Conservation (phyloP, 2,329 filamentous ascomycete genomes). For the Venturia asperata region DNA sequence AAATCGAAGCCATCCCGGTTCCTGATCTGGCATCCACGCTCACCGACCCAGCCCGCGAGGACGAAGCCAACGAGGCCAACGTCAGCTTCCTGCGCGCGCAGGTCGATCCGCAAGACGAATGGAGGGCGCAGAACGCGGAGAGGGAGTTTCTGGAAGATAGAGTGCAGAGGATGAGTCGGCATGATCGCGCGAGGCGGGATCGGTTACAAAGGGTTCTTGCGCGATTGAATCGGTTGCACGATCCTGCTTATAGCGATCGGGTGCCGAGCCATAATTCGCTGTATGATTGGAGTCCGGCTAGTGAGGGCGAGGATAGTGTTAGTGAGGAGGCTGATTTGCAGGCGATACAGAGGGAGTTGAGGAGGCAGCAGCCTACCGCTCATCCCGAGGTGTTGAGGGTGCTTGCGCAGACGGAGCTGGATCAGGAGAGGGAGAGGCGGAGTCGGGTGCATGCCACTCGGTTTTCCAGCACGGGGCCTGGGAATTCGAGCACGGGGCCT, state of each 20-base stretch:
- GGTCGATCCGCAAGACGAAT: slow-evolving; percentile 32
- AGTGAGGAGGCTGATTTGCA: slow-evolving; percentile 29
- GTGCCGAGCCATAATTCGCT: slow-evolving; percentile 47
- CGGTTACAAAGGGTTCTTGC: slow-evolving; percentile 41
- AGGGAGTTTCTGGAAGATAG: slow-evolving; percentile 13
- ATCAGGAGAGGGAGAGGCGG: slow-evolving; percentile 28
- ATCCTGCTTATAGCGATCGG: slow-evolving; percentile 45
- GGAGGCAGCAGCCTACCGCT: slow-evolving; percentile 33
- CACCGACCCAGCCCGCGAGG: slow-evolving; percentile 26
- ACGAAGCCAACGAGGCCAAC: slow-evolving; percentile 44
- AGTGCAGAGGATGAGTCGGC: slow-evolving; percentile 22
- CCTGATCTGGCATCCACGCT: slow-evolving; percentile 20
- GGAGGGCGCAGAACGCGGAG: slow-evolving; percentile 28
- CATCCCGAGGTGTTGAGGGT: slow-evolving; percentile 36
- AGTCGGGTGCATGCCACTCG: slow-evolving; percentile 26
- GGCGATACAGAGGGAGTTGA: slow-evolving; percentile 35
- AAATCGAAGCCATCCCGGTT: slow-evolving; percentile 19
- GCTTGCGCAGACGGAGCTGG: slow-evolving; percentile 31
- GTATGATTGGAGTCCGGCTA: slow-evolving; percentile 49
- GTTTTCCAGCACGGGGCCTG: slow-evolving; percentile 21
- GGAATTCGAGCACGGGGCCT: slow-evolving; percentile 19
- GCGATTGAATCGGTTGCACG: slow-evolving; percentile 38
- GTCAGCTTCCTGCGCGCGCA: slow-evolving; percentile 44
- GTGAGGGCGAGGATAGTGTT: slow-evolving; percentile 8
- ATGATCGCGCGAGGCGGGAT: slow-evolving; percentile 36